These are phyloP conservation scores for Didymella glomerata DNA, from an alignment of 2,329 filamentous ascomycete genomes.

Conservation along the genomic window DNA sequence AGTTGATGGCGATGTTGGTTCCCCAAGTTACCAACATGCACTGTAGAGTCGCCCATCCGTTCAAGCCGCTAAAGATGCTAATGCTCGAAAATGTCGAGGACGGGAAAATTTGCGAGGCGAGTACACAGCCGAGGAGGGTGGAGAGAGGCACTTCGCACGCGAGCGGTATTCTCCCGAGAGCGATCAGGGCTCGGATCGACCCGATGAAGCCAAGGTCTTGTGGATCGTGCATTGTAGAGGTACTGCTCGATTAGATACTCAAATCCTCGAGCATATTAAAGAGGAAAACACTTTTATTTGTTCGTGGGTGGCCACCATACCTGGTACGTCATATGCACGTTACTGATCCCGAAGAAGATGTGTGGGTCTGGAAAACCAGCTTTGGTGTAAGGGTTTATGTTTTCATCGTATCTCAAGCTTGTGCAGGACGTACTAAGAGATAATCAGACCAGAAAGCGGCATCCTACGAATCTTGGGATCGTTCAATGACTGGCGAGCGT, in stretches of 20 bases:
- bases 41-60: slow-evolving; percentile 13
- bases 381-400: no score
- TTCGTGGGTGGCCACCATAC: no score
- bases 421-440: no score
- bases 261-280: background rate
- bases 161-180: background rate
- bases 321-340: no score
- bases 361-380: no score
- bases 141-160: background rate
- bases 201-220: background rate
- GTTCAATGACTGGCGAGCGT: no score
- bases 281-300: background rate
- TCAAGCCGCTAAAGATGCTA: slow-evolving; percentile 13
- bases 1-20: slow-evolving; percentile 12
- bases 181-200: background rate
- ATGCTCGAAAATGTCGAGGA: background rate
- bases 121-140: background rate
- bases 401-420: no score
- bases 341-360: no score
- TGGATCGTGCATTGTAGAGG: background rate
- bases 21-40: slow-evolving; percentile 14
- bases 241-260: background rate
- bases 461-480: no score
- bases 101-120: background rate
- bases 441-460: no score